Percentiles rank a stretch among this genome's conserved stretches.
These are phyloP conservation scores for Alternaria solani DNA, from an alignment of 2,329 filamentous ascomycete species.

Conservation along the genomic window DNA sequence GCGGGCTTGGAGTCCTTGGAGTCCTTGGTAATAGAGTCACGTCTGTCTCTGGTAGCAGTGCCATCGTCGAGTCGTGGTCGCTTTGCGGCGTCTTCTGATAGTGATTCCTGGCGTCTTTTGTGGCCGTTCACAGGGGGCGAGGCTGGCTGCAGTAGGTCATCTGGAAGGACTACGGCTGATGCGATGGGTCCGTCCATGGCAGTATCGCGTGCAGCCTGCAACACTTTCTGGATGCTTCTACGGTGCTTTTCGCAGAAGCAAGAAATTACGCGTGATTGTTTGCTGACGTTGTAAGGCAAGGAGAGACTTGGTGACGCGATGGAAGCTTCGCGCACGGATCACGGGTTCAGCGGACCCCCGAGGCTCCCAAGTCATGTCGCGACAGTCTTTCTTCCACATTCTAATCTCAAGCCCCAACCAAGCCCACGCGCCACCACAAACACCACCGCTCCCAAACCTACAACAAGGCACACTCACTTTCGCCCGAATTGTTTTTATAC, in stretches of 20 bases:
- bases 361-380: slow-evolving; percentile 10
- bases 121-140: slow-evolving; percentile 35
- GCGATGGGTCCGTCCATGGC: slow-evolving; percentile 57
- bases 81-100: slow-evolving; percentile 61
- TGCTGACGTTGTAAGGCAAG: slow-evolving; percentile 1
- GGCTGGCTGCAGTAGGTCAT: slow-evolving; percentile 45
- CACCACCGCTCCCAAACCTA: background rate
- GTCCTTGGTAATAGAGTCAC: slow-evolving; percentile 23
- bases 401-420: slow-evolving; percentile 16
- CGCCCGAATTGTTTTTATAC: background rate
- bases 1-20: slow-evolving; percentile 48
- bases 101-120: slow-evolving; percentile 65
- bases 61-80: slow-evolving; percentile 58
- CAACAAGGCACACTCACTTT: background rate
- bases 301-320: slow-evolving; percentile 13
- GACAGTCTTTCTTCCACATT: slow-evolving; percentile 18
- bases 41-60: slow-evolving; percentile 33
- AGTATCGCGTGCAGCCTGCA: background rate
- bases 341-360: slow-evolving; percentile 27
- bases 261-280: slow-evolving; percentile 2
- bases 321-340: slow-evolving; percentile 39
- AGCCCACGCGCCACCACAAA: slow-evolving; percentile 6
- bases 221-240: background rate
- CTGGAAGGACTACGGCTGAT: slow-evolving; percentile 63
- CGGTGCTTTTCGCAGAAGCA: background rate